Base-by-base conservation (phyloP, 495 filamentous ascomycete species). In the Cryomyces minteri region DNA sequence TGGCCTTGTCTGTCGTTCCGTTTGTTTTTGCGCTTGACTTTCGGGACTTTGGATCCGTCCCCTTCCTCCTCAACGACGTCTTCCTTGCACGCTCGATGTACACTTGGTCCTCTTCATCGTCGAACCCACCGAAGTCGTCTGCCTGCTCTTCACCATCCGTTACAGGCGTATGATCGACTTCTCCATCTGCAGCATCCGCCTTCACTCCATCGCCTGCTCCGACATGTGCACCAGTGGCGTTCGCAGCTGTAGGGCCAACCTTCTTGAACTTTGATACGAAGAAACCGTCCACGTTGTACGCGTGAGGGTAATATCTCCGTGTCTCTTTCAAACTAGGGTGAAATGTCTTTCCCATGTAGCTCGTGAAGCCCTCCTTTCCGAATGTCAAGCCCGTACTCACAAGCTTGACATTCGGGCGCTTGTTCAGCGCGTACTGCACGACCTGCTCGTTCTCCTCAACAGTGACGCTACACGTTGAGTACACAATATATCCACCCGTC, bases 231-330 rank as follows among this genome's bases (percentile, higher is more conserved):
- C 73, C 68, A 9, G 68, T 68, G 34, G 70, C 71, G 18, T 54
- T 53, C 31, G 65, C 62, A 0, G 80, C 76, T 9, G 79, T 82
- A 0, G 81, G 82, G 9, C 74, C 90, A 31, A 72, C 74, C 74
- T 98, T 98, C 66, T 92, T 88, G 58, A 98, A 79, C 64, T 96
- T 98, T 56, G 84, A 81, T 4, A 96, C 90, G 59, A 92, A 98
- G 77, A 98, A 98, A 44, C 90, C 90, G 52, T 98, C 90, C 29
- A 98, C 83, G 66, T 98, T 98, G 68, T 88, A 88, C 39, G 83
- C 71, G 53, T 96, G 88, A 0, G 88, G 88, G 63, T 95, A 96
- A 63, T 84, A 98, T 43, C 92, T 71, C 43, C 84, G 72, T 11
- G 88, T 88, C 53, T 86, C 65, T 53, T 82, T 83, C 72, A 98